Percentiles rank a stretch among this genome's conserved stretches.
phyloP scores from a whole-genome alignment of 176 grass and related monocot genomes.

The Musa acuminata region DNA sequence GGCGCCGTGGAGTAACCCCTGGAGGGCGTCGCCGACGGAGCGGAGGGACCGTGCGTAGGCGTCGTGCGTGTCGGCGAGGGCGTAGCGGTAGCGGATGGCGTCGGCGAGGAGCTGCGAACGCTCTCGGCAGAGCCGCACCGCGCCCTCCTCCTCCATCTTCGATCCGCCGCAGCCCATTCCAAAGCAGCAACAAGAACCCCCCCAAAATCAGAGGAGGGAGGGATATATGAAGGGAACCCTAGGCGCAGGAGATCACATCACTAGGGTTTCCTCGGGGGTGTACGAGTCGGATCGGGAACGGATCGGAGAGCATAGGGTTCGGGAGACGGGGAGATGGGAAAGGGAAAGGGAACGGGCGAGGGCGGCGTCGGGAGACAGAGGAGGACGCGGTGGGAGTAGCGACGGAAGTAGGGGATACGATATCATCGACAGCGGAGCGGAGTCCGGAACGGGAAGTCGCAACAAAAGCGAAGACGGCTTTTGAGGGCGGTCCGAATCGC shows the following conservation, averaged over 20 bases:
- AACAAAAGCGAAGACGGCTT: neutral
- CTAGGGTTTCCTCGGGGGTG: neutral
- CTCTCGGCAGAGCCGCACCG: conserved; percentile 57
- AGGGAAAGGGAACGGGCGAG: neutral
- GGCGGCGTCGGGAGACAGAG: neutral
- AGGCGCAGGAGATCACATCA: neutral
- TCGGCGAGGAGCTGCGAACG: conserved; percentile 47
- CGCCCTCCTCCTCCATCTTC: conserved; percentile 63
- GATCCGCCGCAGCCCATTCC: conserved; percentile 76
- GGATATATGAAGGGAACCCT: no score
- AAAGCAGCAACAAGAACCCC: neutral
- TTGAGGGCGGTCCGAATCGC: neutral
- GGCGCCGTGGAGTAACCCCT: conserved; percentile 44
- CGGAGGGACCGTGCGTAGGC: conserved; percentile 50
- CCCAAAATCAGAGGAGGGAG: neutral
- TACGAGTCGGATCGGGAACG: neutral
- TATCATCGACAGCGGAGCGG: neutral
- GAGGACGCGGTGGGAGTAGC: neutral
- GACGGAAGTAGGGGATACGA: neutral
- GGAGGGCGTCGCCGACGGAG: conserved; percentile 40
- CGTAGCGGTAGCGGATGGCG: conserved; percentile 63
- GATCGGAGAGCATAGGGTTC: neutral
- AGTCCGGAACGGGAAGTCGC: neutral
- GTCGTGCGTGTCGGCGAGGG: conserved; percentile 66
- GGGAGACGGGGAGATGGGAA: no score